Evolutionary conservation across 495 filamentous ascomycete species (phyloP).

Genomic region (Podospora pseudoanserina): DNA sequence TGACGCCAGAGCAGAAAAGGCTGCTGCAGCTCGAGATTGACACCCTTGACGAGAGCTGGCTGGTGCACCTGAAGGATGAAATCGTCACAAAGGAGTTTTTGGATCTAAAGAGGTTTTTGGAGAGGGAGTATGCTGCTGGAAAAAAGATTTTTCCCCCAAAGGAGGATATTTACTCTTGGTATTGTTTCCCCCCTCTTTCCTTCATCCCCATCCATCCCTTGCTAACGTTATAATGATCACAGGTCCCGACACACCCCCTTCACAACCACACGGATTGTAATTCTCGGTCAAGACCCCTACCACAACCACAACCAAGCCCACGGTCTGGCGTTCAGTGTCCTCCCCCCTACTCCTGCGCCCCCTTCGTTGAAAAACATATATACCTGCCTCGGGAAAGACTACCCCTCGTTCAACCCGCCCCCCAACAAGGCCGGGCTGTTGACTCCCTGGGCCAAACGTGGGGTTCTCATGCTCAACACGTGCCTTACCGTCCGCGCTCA

Average conservation of each 20-base stretch:
- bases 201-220: background rate
- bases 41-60: constrained; percentile 86
- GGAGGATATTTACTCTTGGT: constrained; percentile 95
- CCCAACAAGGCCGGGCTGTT: constrained; percentile 74
- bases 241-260: constrained; percentile 92
- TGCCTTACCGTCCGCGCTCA: constrained; percentile 88
- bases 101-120: constrained; percentile 80
- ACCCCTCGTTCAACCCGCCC: constrained; percentile 71
- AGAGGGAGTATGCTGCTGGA: constrained; percentile 66
- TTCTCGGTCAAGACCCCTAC: constrained; percentile 95
- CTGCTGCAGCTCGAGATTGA: constrained; percentile 85
- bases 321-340: constrained; percentile 91
- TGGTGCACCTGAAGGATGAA: constrained; percentile 81
- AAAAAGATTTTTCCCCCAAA: constrained; percentile 80
- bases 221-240: background rate
- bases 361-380: constrained; percentile 92
- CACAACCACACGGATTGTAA: constrained; percentile 77
- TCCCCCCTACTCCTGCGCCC: constrained; percentile 79
- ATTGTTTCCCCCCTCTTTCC: constrained; percentile 18
- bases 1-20: constrained; percentile 76
- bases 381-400: constrained; percentile 78
- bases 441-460: constrained; percentile 88
- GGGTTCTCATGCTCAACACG: constrained; percentile 88
- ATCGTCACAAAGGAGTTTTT: constrained; percentile 73
- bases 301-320: constrained; percentile 95